Percentiles rank a stretch among this genome's conserved stretches.
These are phyloP conservation scores for Cytospora schulzeri DNA, from an alignment of 2,329 filamentous ascomycete species.

Conservation along the genomic window DNA sequence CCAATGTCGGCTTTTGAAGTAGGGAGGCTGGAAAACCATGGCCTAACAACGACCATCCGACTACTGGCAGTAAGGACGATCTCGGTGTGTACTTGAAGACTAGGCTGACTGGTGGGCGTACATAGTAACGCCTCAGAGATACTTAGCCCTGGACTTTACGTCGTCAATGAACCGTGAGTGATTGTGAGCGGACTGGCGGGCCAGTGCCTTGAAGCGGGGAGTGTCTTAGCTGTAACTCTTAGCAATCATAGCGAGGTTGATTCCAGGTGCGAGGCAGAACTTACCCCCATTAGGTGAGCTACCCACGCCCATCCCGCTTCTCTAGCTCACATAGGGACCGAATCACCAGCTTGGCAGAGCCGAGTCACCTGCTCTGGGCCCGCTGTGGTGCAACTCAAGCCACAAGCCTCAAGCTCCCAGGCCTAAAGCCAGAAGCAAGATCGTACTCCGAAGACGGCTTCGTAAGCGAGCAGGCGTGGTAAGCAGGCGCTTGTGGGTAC, in stretches of 20 bases:
- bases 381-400: constrained; percentile 18
- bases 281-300: neutral
- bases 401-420: neutral
- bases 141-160: too few relatives aligned
- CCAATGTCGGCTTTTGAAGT: neutral
- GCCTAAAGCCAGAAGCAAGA: neutral
- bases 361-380: constrained; percentile 20
- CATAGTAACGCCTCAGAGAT: neutral
- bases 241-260: neutral
- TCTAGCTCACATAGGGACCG: neutral
- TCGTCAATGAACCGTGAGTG: too few relatives aligned
- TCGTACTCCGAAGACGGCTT: neutral
- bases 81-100: neutral
- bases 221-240: too few relatives aligned
- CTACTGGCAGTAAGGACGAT: neutral
- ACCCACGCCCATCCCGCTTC: neutral
- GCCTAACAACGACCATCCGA: neutral
- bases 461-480: neutral
- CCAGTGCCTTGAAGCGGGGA: too few relatives aligned
- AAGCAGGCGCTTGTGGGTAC: constrained; percentile 1
- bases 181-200: neutral
- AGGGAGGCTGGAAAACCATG: neutral
- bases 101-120: neutral
- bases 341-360: neutral
- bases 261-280: neutral